Conservation (phyloP, 2,329 filamentous ascomycete species). For the Aspergillus sp. region DNA sequence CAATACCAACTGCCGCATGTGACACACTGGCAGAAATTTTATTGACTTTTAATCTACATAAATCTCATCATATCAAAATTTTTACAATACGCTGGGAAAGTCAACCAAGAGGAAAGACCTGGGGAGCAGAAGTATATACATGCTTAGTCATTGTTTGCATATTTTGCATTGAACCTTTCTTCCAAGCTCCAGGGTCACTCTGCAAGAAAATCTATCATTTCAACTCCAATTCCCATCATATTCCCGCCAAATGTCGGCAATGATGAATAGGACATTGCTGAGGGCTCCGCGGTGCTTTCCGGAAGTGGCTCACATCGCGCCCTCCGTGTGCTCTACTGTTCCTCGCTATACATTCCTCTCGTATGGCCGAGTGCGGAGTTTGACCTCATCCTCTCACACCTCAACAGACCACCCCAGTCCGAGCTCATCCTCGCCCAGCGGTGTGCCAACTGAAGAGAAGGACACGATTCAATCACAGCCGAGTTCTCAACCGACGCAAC, state of each 20-base stretch:
- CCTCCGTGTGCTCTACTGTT: slow-evolving; percentile 27
- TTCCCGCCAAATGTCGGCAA: slow-evolving; percentile 1
- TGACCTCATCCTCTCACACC: slow-evolving; percentile 23
- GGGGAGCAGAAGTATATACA: background rate
- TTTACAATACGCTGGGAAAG: too few relatives aligned
- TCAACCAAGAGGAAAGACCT: background rate
- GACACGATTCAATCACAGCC: slow-evolving; percentile 1
- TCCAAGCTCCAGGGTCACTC: background rate
- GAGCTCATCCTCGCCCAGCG: slow-evolving; percentile 3
- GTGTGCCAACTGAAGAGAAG: slow-evolving; percentile 8
- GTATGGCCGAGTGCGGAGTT: slow-evolving; percentile 17
- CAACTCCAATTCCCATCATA: background rate
- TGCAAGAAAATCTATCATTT: background rate
- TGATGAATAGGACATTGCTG: slow-evolving; percentile 35
- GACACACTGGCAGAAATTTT: background rate
- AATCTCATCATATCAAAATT: too few relatives aligned
- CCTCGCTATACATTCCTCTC: slow-evolving; percentile 19
- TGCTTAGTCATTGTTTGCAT: slow-evolving; percentile 10
- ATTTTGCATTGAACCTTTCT: background rate
- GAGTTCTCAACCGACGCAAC: slow-evolving; percentile 15
- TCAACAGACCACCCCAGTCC: slow-evolving; percentile 26
- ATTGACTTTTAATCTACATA: too few relatives aligned
- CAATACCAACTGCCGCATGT: too few relatives aligned
- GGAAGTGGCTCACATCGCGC: slow-evolving; percentile 28
- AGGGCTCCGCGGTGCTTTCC: slow-evolving; percentile 30